These are phyloP conservation scores for Botrytis fragariae DNA, from an alignment of 2,329 filamentous ascomycete species.

Conservation along the genomic window DNA sequence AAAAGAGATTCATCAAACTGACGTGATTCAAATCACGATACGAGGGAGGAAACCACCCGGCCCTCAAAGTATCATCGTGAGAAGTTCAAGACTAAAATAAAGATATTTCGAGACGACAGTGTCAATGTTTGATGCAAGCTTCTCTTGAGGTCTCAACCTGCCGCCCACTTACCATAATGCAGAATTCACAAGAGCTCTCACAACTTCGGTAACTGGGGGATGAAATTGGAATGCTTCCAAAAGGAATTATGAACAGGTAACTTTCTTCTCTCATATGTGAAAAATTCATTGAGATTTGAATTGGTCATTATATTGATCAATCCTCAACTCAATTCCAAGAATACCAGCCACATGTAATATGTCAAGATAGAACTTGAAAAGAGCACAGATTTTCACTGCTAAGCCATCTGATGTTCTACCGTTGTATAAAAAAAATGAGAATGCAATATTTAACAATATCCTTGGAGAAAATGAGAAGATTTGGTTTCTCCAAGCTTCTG, in stretches of 20 bases:
- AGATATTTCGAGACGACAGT: background rate
- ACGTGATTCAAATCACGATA: no score
- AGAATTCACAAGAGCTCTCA: background rate
- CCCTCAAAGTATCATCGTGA: no score
- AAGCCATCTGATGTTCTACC: no score
- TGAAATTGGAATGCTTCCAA: background rate
- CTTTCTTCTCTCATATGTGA: background rate
- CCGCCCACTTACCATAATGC: background rate
- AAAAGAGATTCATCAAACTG: background rate
- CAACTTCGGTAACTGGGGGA: background rate
- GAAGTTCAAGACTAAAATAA: background rate
- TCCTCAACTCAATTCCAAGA: no score
- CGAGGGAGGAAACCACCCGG: no score
- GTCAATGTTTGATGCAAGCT: background rate
- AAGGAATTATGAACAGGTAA: background rate
- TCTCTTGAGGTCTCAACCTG: background rate
- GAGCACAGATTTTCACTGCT: background rate
- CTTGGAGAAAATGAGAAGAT: background rate
- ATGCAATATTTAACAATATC: fast-evolving
- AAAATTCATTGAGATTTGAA: background rate
- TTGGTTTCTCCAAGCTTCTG: background rate
- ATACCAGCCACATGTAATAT: background rate
- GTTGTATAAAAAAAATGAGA: no score
- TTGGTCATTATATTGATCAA: background rate
- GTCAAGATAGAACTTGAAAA: no score